Evolutionary conservation across 2,329 filamentous ascomycete genomes (phyloP).

Genomic region (Ascocoryne sarcoides): DNA sequence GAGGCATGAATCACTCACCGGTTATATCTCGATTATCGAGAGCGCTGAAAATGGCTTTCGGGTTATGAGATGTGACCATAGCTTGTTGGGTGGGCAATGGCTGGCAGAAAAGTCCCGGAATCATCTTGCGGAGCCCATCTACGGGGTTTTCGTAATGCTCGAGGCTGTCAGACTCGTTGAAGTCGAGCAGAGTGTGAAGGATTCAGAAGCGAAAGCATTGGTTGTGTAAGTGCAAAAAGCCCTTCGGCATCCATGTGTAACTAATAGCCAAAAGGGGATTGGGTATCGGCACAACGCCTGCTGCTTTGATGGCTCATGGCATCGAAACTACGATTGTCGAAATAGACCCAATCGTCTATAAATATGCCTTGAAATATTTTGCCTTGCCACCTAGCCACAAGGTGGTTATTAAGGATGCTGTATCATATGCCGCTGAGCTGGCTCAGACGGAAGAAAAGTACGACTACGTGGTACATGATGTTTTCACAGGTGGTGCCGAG

Average conservation of each 20-base stretch:
- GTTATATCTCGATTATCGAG: slow-evolving; percentile 86
- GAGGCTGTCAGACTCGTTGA: slow-evolving; percentile 82
- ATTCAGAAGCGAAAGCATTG: slow-evolving; percentile 67
- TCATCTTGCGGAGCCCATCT: slow-evolving; percentile 82
- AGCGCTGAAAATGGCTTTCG: slow-evolving; percentile 63
- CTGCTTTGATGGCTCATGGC: slow-evolving; percentile 76
- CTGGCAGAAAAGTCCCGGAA: slow-evolving; percentile 49
- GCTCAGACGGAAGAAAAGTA: slow-evolving; percentile 43
- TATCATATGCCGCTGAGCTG: slow-evolving; percentile 51
- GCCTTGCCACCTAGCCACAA: slow-evolving; percentile 67
- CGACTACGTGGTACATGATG: slow-evolving; percentile 94
- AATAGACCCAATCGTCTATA: slow-evolving; percentile 82
- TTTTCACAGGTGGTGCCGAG: slow-evolving; percentile 94
- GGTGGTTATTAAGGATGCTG: slow-evolving; percentile 73
- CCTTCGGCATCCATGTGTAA: slow-evolving; percentile 4
- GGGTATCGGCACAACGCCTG: slow-evolving; percentile 85
- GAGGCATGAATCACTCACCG: slow-evolving; percentile 76
- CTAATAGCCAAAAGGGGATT: slow-evolving; percentile 53
- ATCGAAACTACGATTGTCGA: slow-evolving; percentile 92
- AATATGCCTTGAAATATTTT: slow-evolving; percentile 79
- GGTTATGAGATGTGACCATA: slow-evolving; percentile 87
- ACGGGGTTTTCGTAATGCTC: slow-evolving; percentile 91
- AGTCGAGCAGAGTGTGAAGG: slow-evolving; percentile 41
- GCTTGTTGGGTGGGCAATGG: slow-evolving; percentile 90
- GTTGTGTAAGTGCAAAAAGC: slow-evolving; percentile 58